These are phyloP conservation scores for Ganoderma resinaceum DNA, from an alignment of 1,284 basidiomycete species.

Conservation along the genomic window DNA sequence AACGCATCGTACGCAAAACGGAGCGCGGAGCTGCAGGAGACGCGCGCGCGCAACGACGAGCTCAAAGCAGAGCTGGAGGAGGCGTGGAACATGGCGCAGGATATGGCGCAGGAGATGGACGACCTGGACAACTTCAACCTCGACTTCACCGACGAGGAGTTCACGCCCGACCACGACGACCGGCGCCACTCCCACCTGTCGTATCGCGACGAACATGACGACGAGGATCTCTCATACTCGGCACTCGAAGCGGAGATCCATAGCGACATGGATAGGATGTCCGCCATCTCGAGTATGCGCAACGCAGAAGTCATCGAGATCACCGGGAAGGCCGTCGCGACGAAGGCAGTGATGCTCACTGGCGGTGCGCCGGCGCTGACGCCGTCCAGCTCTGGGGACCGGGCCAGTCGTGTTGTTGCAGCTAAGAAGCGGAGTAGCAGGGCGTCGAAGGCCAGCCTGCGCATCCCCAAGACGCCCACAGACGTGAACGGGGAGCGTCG, in stretches of 20 bases:
- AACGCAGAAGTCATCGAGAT: slow-evolving; percentile 43
- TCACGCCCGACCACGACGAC: slow-evolving; percentile 12
- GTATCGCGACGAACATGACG: slow-evolving; percentile 36
- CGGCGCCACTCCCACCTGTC: slow-evolving; percentile 14
- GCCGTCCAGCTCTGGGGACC: slow-evolving; percentile 27
- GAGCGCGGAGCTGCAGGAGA: slow-evolving; percentile 57
- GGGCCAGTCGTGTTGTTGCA: slow-evolving; percentile 53
- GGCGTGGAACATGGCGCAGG: slow-evolving; percentile 79
- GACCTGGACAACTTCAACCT: slow-evolving; percentile 48
- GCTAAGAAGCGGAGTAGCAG: slow-evolving; percentile 65
- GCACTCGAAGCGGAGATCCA: slow-evolving; percentile 37
- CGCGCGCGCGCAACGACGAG: slow-evolving; percentile 54
- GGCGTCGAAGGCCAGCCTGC: slow-evolving; percentile 63
- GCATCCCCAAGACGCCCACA: slow-evolving; percentile 48
- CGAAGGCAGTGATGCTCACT: slow-evolving; percentile 37
- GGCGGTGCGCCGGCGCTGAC: slow-evolving; percentile 32
- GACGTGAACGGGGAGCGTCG: slow-evolving; percentile 26
- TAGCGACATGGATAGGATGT: slow-evolving; percentile 35
- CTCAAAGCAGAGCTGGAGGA: slow-evolving; percentile 79
- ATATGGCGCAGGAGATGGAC: slow-evolving; percentile 73
- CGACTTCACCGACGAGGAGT: slow-evolving; percentile 42
- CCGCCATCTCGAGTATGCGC: slow-evolving; percentile 31
- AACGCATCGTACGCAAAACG: slow-evolving; percentile 76
- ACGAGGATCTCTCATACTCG: slow-evolving; percentile 45
- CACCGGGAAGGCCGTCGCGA: slow-evolving; percentile 42